Conservation (phyloP, 108 stramenopile species). For the Conticribra guillardii region DNA sequence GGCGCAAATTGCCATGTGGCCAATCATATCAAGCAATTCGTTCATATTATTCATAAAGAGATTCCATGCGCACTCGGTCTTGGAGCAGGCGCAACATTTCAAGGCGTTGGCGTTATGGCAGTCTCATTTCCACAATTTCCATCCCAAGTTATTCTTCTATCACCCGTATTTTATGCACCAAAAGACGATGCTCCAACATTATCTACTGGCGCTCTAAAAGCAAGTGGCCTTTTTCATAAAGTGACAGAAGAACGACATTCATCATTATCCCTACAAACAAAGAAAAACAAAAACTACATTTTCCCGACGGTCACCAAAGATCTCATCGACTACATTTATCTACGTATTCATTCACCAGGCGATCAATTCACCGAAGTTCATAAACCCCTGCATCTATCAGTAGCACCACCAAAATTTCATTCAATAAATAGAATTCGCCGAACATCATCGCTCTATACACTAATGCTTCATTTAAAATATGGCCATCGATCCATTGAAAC, state of each 20-base stretch:
- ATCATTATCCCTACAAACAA: background rate
- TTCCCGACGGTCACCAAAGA: background rate
- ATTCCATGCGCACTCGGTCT: background rate
- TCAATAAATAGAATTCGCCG: background rate
- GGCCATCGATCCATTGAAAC: background rate
- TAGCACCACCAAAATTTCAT: background rate
- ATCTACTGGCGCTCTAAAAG: background rate
- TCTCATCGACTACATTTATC: background rate
- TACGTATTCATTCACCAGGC: background rate
- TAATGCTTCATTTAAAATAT: background rate
- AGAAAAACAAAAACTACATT: background rate
- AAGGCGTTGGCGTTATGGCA: background rate
- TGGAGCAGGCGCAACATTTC: background rate
- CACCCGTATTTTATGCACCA: background rate
- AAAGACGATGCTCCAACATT: background rate
- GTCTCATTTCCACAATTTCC: background rate
- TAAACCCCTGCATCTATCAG: background rate
- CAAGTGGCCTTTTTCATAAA: background rate
- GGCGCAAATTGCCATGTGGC: constrained; percentile 1
- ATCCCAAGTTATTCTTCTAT: background rate
- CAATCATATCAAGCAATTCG: background rate
- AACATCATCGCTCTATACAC: background rate
- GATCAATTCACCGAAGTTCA: background rate
- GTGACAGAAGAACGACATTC: background rate
- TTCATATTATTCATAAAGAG: background rate